phyloP scores from a whole-genome alignment of 2,329 filamentous ascomycete genomes.

The Exophiala dermatitidis region DNA sequence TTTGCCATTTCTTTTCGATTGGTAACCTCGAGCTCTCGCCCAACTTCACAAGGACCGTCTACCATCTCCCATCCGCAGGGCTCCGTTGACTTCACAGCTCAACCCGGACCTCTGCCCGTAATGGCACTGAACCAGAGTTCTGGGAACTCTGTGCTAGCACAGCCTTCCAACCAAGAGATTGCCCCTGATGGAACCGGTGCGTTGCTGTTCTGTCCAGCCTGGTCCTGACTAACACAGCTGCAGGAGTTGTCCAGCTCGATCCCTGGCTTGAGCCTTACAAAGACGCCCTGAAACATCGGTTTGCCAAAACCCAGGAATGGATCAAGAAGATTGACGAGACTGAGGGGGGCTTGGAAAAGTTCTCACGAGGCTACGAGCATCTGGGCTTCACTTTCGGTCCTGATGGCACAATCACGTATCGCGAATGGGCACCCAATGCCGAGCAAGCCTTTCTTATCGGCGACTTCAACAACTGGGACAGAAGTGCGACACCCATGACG shows the following conservation, averaged over 20 bases:
- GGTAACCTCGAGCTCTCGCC: background rate
- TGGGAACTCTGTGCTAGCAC: slow-evolving; percentile 29
- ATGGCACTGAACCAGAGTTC: slow-evolving; percentile 29
- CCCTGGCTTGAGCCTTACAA: slow-evolving; percentile 84
- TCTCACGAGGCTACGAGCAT: slow-evolving; percentile 77
- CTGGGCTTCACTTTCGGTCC: slow-evolving; percentile 77
- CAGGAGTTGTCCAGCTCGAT: slow-evolving; percentile 81
- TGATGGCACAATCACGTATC: slow-evolving; percentile 80
- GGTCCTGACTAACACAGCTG: background rate
- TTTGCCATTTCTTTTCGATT: too few species aligned
- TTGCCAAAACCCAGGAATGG: slow-evolving; percentile 74
- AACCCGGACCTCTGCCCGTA: background rate
- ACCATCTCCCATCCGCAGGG: background rate
- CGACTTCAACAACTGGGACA: slow-evolving; percentile 93
- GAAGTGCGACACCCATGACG: slow-evolving; percentile 75
- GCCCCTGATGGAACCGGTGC: slow-evolving; percentile 30
- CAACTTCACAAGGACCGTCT: background rate
- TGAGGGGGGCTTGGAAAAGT: slow-evolving; percentile 87
- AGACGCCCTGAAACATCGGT: slow-evolving; percentile 68
- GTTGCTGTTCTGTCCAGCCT: slow-evolving; percentile 6
- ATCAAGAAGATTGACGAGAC: slow-evolving; percentile 72
- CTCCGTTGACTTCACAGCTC: background rate
- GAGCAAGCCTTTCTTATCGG: slow-evolving; percentile 77
- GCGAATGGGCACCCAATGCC: slow-evolving; percentile 95
- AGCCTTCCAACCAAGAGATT: slow-evolving; percentile 22